Evolutionary conservation across 2,329 filamentous ascomycete species (phyloP), one percentile per base, ranked within the genome.

Genomic region (Claviceps citrina): DNA sequence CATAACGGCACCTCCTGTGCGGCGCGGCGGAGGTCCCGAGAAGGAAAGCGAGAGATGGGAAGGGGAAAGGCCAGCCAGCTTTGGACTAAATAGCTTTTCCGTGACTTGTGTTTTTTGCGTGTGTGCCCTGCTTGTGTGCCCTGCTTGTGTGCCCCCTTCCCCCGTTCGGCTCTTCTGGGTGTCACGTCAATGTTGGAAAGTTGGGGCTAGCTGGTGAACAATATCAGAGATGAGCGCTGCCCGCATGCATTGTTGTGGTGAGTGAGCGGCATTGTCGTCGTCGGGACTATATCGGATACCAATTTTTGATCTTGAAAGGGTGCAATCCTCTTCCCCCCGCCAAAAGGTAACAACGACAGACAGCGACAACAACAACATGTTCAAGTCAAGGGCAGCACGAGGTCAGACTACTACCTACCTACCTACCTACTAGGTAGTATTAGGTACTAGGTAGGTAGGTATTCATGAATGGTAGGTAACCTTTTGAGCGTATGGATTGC

Each of bases 221-320:
- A 44, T 42, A 30, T 30, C 9, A 22, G 37, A 19, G 10, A 12
- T 35, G 6, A 22, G 25, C 16, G 25, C 16, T 15, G 38, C 19
- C 9, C 10, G 18, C 15, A 36, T 19, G 39, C 20, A 28, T 46
- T 44, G 42, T 48, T 48, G 43, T 31, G 7, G 26, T 27, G 7
- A 9, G n/a, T n/a, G n/a, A n/a, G n/a, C n/a, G n/a, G n/a, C n/a
- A n/a, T n/a, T n/a, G n/a, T n/a, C 28, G 27, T 42, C 35, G 39
- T 48, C 47, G 47, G 47, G 15, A 47, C 44, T 48, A 48, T 22
- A 40, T 48, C 47, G 47, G 47, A 33, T 49, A 48, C 39, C 40
- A 40, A 41, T 41, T n/a, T n/a, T n/a, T n/a, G n/a, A n/a, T n/a
- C n/a, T n/a, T n/a, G n/a, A n/a, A n/a, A n/a, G n/a, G n/a, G n/a